Conservation (phyloP, 169 alveolate species). For the Plasmodium yoelii region DNA sequence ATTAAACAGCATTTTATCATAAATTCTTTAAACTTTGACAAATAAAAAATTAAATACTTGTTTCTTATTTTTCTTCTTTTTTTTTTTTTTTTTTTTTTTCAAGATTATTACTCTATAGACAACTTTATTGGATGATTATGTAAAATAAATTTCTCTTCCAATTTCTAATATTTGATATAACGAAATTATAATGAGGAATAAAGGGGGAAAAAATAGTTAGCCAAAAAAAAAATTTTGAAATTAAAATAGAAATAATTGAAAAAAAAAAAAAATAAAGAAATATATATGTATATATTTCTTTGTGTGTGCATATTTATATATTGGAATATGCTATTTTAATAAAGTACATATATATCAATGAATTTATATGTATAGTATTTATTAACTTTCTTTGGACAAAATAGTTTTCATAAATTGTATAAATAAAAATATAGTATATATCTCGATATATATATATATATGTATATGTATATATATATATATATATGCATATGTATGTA, state of each 20-base stretch:
- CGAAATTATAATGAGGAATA: neutral
- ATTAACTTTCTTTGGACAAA: too few relatives aligned
- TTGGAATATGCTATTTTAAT: too few relatives aligned
- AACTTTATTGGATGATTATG: conserved; percentile 5
- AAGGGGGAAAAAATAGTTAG: neutral
- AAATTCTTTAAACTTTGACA: too few relatives aligned
- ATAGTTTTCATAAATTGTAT: too few relatives aligned
- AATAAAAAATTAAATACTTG: neutral
- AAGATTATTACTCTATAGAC: conserved; percentile 14
- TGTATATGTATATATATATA: too few relatives aligned
- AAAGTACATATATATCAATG: too few relatives aligned
- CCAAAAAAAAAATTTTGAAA: neutral
- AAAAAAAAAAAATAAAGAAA: neutral
- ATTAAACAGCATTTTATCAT: too few relatives aligned
- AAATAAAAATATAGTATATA: too few relatives aligned
- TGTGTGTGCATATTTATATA: neutral
- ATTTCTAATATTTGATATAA: conserved; percentile 3
- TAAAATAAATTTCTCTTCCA: conserved; percentile 20
- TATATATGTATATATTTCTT: neutral
- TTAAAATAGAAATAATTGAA: neutral
- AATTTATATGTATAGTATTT: too few relatives aligned
- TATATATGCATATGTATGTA: too few relatives aligned
- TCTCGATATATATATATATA: too few relatives aligned
- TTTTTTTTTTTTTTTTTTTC: conserved; percentile 1
- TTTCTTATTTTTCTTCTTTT: neutral